These are phyloP conservation scores for Microcos paniculata DNA, from an alignment of 345 rosid species.

Conservation along the genomic window DNA sequence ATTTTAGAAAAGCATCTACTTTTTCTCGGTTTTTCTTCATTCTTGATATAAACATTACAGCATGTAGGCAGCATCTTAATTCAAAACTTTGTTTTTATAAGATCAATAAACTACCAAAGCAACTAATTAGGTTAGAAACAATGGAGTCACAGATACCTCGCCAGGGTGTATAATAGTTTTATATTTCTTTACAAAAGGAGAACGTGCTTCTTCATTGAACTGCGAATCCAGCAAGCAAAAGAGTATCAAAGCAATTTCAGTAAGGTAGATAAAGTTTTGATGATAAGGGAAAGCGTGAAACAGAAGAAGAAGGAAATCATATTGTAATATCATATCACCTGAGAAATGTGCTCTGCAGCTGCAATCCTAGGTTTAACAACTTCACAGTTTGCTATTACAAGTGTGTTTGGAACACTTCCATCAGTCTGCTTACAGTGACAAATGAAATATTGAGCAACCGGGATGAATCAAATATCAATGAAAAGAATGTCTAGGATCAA, in stretches of 20 bases:
- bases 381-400: constrained; percentile 80
- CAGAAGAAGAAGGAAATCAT: not conserved
- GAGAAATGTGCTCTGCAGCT: constrained; percentile 86
- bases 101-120: not conserved
- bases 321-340: constrained; percentile 39
- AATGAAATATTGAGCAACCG: constrained; percentile 12
- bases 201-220: constrained; percentile 70
- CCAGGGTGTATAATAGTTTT: constrained; percentile 76
- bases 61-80: not conserved
- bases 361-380: constrained; percentile 87
- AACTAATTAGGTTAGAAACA: not conserved
- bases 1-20: not conserved
- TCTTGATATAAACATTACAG: not conserved
- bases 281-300: not conserved
- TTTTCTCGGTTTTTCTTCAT: not conserved
- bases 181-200: constrained; percentile 62
- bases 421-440: constrained; percentile 53
- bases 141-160: constrained; percentile 36
- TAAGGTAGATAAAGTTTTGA: not conserved
- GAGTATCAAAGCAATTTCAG: not conserved
- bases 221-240: constrained; percentile 31
- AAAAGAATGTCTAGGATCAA: not conserved
- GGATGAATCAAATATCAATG: not conserved
- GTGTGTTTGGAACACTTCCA: constrained; percentile 85
- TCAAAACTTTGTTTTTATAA: not conserved